Conservation (phyloP, 169 alveolate genomes). For the Eimeria praecox region DNA sequence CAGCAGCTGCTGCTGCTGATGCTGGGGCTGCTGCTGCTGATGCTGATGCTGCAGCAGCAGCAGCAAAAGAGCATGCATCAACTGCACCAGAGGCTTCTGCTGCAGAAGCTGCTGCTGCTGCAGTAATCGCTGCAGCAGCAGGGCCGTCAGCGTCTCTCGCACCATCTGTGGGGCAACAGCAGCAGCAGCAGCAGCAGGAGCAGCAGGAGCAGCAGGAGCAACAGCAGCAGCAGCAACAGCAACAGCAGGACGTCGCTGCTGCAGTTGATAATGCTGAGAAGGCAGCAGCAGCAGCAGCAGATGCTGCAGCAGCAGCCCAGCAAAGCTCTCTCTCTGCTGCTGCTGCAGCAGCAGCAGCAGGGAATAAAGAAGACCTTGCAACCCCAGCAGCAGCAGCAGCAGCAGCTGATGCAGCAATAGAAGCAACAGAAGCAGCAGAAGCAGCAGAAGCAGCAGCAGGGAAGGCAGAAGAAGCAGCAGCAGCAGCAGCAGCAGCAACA, state of each 20-base stretch:
- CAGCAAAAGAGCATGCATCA: background rate
- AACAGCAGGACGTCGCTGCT: constrained; percentile 9
- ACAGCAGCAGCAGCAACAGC: background rate
- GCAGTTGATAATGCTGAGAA: constrained; percentile 29
- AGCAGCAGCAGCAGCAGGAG: constrained; percentile 39
- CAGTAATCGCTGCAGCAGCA: constrained; percentile 67
- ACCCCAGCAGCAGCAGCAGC: constrained; percentile 57
- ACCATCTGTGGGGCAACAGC: constrained; percentile 26
- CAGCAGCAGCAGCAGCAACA: constrained; percentile 4
- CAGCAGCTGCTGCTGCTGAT: background rate
- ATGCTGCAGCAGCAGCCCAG: constrained; percentile 48
- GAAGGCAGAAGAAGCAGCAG: background rate
- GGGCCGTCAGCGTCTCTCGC: constrained; percentile 29
- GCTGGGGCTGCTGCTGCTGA: constrained; percentile 10
- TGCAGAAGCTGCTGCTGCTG: constrained; percentile 60
- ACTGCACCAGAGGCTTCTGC: background rate
- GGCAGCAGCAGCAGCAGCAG: constrained; percentile 33
- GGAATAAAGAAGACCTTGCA: background rate
- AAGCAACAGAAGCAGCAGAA: constrained; percentile 23
- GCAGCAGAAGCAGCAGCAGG: constrained; percentile 32
- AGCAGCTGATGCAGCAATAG: constrained; percentile 9
- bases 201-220: background rate
- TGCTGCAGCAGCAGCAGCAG: constrained; percentile 17
- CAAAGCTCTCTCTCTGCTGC: too few species aligned
- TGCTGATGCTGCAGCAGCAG: constrained; percentile 14